Evolutionary conservation across 2,329 filamentous ascomycete genomes (phyloP), one percentile per base, ranked within the genome.

Genomic region (Colletotrichum camelliae): DNA sequence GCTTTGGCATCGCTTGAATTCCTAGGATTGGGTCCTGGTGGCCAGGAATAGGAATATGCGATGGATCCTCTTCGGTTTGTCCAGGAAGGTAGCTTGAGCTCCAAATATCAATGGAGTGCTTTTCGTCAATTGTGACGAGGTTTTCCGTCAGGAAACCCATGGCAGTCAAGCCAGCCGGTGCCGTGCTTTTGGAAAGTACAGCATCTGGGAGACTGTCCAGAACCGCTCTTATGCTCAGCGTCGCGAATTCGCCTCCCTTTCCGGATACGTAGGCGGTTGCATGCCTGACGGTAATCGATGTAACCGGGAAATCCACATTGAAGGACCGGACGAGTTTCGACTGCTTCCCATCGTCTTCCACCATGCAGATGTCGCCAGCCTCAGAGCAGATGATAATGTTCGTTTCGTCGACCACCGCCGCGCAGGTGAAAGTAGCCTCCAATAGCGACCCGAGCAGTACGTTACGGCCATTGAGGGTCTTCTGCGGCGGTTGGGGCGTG

Each of bases 311-410:
- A 1, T 91, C 92, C 39, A 94, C 87, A 60, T 91, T 90, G 48
- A 92, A 89, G 39, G 95, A 88, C 74, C 92, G 92, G 58, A 89
- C 87, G 64, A 98, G 87, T 79, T 92, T 94, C 83, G 94, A 94
- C 77, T 92, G 91, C 77, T 93, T 93, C 67, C 91, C 92, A 37
- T 90, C 91, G 78, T 98, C 94, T 77, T 98, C 94, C 37, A 98
- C 88, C 35, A 98, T 87, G 83, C 96, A 98, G n/a, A 99, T 88
- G 81, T 97, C 94, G 33, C 97, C 97, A 74, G 92, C 91, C 81
- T 98, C 96, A 5, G 96, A 95, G 85, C 95, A 97, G 57, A 98
- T 88, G 55, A 98, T 90, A 21, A 96, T 94, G 80, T 93, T 94
- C 57, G 90, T 90, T 43, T 94, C 91, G 48, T 94, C 93, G 39